Evolutionary conservation across 768 basidiomycete species (phyloP).

Genomic region (Phylloporus sp.): DNA sequence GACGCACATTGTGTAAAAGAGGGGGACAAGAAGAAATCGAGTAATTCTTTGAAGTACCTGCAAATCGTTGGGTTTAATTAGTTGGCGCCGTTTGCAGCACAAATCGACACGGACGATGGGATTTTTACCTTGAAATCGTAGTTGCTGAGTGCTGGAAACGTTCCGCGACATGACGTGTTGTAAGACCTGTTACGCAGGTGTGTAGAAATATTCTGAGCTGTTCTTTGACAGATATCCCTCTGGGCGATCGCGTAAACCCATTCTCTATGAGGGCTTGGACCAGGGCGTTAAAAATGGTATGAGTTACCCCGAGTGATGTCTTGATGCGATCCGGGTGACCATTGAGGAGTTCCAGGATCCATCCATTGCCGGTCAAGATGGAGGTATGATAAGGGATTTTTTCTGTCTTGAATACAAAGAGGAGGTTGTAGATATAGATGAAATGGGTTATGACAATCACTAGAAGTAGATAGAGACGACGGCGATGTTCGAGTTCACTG

Average conservation of each 20-base stretch:
- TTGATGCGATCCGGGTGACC: background rate
- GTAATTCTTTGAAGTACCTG: background rate
- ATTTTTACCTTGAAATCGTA: background rate
- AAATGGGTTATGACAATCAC: no score
- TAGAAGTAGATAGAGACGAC: no score
- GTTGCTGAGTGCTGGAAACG: background rate
- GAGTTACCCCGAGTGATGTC: background rate
- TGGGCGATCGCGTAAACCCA: background rate
- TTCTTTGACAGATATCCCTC: background rate
- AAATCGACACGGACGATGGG: background rate
- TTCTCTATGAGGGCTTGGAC: background rate
- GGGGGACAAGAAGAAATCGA: background rate
- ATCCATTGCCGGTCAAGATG: background rate
- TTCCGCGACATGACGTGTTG: background rate
- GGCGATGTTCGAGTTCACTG: no score
- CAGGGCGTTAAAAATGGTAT: background rate
- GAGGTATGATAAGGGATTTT: no score
- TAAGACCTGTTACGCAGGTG: background rate
- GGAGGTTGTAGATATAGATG: no score
- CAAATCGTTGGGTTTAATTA: background rate
- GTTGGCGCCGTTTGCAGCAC: background rate
- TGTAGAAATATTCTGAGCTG: background rate
- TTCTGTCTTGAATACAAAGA: no score
- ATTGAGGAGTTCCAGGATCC: background rate
- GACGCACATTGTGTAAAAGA: background rate